These are phyloP conservation scores for Stereum hirsutum DNA, from an alignment of 1,284 basidiomycete genomes.

Conservation along the genomic window DNA sequence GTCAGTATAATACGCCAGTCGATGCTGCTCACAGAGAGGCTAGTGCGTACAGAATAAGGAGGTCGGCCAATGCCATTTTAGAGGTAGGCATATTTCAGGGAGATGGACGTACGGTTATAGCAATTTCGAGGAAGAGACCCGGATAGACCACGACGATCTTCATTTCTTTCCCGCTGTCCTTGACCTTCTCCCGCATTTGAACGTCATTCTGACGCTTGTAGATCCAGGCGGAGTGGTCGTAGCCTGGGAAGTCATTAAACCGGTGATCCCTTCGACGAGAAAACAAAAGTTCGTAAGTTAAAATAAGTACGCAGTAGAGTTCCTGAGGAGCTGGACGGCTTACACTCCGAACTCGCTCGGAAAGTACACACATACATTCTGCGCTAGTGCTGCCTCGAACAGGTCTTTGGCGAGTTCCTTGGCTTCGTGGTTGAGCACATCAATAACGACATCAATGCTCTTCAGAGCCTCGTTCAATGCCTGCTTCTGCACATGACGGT, in stretches of 20 bases:
- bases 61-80: neutral
- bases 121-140: neutral
- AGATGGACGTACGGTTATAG: neutral
- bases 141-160: neutral
- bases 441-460: conserved; percentile 19
- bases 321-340: too few species aligned
- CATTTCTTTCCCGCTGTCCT: conserved; percentile 7
- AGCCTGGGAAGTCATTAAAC: conserved; percentile 18
- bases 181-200: conserved; percentile 12
- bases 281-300: too few species aligned
- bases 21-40: neutral
- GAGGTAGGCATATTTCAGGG: neutral
- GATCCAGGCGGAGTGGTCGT: conserved; percentile 16
- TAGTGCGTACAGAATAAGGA: neutral
- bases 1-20: too few species aligned
- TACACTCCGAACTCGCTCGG: conserved; percentile 22
- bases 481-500: conserved; percentile 8
- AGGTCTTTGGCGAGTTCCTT: conserved; percentile 14
- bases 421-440: conserved; percentile 9
- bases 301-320: too few species aligned
- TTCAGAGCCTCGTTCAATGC: conserved; percentile 14
- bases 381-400: conserved; percentile 14
- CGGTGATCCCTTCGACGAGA: conserved; percentile 17
- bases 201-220: conserved; percentile 15
- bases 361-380: conserved; percentile 19